These are phyloP conservation scores for Lepidium campestre DNA, from an alignment of 441 rosid species.

Conservation along the genomic window DNA sequence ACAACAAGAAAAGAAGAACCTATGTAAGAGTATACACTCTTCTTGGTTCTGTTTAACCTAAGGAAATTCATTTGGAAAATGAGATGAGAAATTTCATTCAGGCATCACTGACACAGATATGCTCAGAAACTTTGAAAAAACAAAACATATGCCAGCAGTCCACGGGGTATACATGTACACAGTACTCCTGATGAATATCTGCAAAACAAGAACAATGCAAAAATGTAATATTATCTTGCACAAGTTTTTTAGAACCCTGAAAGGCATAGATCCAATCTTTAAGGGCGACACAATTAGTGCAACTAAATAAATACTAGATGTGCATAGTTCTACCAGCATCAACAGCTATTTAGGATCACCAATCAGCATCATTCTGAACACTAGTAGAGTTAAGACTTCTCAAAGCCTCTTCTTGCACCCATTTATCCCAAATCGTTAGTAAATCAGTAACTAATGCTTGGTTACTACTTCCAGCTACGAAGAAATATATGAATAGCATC, in stretches of 20 bases:
- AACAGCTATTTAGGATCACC: not conserved
- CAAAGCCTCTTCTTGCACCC: not conserved
- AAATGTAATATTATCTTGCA: not conserved
- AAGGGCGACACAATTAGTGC: not conserved
- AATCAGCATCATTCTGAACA: not conserved
- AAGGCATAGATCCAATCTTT: not conserved
- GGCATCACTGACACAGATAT: conserved; percentile 1
- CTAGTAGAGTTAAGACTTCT: conserved; percentile 3
- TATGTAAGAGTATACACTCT: not conserved
- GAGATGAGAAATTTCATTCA: not conserved
- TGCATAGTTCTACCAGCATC: not conserved
- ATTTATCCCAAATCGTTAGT: not conserved
- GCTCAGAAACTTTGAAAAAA: not conserved
- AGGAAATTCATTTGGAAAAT: not conserved
- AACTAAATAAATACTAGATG: not conserved
- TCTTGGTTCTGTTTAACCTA: not conserved
- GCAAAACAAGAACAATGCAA: conserved; percentile 11
- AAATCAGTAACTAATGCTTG: not conserved
- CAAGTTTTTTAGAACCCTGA: not conserved
- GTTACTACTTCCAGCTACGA: not conserved
- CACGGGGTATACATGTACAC: not conserved
- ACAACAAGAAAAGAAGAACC: not conserved
- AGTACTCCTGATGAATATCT: not conserved
- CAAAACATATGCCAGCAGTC: not conserved
- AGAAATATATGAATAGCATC: not conserved